These are phyloP conservation scores for Polyporus arcularius DNA, from an alignment of 768 basidiomycete species.

Conservation along the genomic window DNA sequence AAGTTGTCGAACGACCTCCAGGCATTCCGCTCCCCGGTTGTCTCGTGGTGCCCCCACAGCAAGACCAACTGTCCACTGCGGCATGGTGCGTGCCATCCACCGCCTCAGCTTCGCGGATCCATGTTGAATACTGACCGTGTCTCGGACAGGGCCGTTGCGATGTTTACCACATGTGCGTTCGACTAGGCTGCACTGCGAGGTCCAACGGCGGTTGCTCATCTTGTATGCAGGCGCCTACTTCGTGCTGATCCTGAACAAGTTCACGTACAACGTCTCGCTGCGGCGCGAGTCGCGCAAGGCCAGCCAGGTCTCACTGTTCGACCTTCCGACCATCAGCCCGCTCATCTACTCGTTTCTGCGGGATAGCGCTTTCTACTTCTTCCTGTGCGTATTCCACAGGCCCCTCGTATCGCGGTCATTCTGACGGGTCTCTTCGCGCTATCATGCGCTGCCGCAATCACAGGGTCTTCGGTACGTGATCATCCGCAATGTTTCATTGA, in stretches of 20 bases:
- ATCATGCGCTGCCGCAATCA: not conserved
- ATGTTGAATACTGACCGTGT: not conserved
- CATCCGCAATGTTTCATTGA: not conserved
- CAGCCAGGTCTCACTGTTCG: not conserved
- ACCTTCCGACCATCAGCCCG: constrained; percentile 9
- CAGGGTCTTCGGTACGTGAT: constrained; percentile 6
- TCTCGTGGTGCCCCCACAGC: not conserved
- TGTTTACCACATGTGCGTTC: not conserved
- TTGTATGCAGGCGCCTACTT: constrained; percentile 4
- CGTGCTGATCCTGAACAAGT: constrained; percentile 12
- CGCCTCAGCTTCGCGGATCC: not conserved
- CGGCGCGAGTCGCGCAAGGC: not conserved
- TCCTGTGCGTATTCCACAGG: constrained; percentile 3
- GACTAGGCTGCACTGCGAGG: not conserved
- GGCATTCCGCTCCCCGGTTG: constrained; percentile 4
- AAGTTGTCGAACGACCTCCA: not conserved
- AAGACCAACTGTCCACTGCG: not conserved
- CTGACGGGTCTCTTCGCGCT: not conserved
- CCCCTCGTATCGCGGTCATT: not conserved
- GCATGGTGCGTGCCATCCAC: not conserved
- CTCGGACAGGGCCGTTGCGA: not conserved
- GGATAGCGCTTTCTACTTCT: constrained; percentile 14
- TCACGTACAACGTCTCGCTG: constrained; percentile 7
- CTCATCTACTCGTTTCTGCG: constrained; percentile 11
- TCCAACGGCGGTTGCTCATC: not conserved